Conservation (phyloP, 257 asterid species). For the Nicotiana paniculata region DNA sequence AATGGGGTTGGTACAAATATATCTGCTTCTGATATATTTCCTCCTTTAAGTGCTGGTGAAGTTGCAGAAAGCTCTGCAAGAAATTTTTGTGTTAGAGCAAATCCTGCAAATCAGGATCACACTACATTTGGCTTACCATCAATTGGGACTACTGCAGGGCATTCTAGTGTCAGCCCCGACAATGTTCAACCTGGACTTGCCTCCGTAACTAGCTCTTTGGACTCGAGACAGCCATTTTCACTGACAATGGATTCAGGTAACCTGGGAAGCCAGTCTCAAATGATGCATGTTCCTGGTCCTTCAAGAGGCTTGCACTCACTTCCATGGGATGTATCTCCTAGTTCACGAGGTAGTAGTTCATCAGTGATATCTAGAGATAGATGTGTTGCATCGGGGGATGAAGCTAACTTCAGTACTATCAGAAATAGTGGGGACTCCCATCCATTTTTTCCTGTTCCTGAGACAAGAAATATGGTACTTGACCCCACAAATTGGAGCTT, state of each 20-base stretch:
- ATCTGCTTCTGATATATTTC: conserved; percentile 29
- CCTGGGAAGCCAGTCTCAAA: conserved; percentile 35
- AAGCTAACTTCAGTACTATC: conserved; percentile 32
- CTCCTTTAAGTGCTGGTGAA: conserved; percentile 35
- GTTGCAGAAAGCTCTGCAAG: conserved; percentile 41
- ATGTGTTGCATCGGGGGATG: conserved; percentile 35
- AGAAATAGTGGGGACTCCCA: conserved; percentile 45
- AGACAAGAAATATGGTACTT: conserved; percentile 38
- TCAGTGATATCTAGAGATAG: conserved; percentile 45
- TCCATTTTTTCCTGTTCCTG: conserved; percentile 39
- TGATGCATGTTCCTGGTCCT: conserved; percentile 33
- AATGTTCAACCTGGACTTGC: conserved; percentile 24
- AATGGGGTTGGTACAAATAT: conserved; percentile 30
- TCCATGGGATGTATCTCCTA: conserved; percentile 46
- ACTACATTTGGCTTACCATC: conserved; percentile 27
- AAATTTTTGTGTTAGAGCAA: conserved; percentile 27
- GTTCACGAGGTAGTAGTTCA: conserved; percentile 39
- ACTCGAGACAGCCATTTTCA: conserved; percentile 29
- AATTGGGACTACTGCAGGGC: conserved; percentile 35
- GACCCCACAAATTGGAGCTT: conserved; percentile 69
- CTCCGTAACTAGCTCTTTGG: conserved; percentile 28
- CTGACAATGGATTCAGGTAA: conserved; percentile 27
- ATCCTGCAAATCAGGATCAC: conserved; percentile 42
- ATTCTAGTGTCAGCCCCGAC: conserved; percentile 27
- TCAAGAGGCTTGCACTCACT: conserved; percentile 34